Percentiles rank a stretch among this genome's conserved stretches.
These are phyloP conservation scores for Fusarium sp. DNA, from an alignment of 2,329 filamentous ascomycete genomes.

Conservation along the genomic window DNA sequence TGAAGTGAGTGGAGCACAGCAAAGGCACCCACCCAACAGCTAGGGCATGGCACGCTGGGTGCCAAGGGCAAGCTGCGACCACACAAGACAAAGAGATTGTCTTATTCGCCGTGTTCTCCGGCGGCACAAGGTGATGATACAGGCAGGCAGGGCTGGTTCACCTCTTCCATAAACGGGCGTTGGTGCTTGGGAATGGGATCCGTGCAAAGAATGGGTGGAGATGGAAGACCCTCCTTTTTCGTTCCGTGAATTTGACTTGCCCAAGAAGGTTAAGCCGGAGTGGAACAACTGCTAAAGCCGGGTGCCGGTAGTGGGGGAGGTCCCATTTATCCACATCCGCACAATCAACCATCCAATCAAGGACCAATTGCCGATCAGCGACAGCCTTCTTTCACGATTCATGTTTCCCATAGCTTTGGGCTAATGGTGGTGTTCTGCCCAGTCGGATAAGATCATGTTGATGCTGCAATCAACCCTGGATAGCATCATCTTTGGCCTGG, in stretches of 20 bases:
- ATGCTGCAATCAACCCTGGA: neutral
- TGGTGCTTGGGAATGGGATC: neutral
- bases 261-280: neutral
- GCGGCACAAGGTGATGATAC: neutral
- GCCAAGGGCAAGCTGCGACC: neutral
- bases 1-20: conserved; percentile 23
- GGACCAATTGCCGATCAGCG: neutral
- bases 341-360: neutral
- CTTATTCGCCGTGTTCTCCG: neutral
- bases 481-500: neutral
- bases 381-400: neutral
- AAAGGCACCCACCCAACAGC: conserved; percentile 18
- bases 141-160: neutral
- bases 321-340: neutral
- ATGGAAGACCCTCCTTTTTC: conserved; percentile 6
- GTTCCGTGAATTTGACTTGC: neutral
- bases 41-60: neutral
- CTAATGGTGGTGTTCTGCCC: neutral
- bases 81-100: neutral
- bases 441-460: neutral
- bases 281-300: neutral
- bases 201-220: conserved; percentile 7
- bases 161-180: conserved; percentile 19
- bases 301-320: neutral
- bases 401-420: neutral